Percentiles rank a stretch among this genome's conserved stretches.
Conservation (phyloP, 768 basidiomycete genomes). For the Chalciporus pseudorubinellus region DNA sequence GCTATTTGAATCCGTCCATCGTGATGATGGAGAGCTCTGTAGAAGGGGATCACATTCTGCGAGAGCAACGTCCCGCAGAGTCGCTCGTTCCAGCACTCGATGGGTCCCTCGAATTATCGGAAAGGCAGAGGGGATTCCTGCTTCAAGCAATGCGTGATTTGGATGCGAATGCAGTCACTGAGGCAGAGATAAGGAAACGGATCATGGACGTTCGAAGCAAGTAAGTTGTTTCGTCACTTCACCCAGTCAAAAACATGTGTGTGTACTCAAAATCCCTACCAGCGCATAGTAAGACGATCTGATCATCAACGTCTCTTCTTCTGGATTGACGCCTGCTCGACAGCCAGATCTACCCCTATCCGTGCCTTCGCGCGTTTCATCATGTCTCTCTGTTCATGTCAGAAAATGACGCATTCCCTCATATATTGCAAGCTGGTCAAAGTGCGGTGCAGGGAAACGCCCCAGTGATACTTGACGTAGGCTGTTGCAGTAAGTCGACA, state of each 20-base stretch:
- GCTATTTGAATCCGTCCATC: background rate
- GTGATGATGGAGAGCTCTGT: background rate
- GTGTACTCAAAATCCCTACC: background rate
- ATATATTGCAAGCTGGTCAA: background rate
- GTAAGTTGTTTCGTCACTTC: background rate
- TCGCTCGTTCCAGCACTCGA: constrained; percentile 2
- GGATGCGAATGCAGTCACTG: background rate
- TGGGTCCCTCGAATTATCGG: background rate
- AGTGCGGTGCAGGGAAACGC: background rate
- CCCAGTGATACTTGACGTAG: constrained; percentile 4
- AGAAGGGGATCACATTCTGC: background rate
- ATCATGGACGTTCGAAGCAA: background rate
- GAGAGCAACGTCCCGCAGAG: constrained; percentile 3
- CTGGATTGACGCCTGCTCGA: background rate
- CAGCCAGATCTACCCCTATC: background rate
- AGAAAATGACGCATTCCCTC: background rate
- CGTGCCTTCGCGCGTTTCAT: constrained; percentile 1
- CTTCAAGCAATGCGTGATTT: constrained; percentile 3
- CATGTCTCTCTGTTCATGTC: constrained; percentile 1
- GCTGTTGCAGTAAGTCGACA: constrained; percentile 6
- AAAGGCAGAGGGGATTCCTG: constrained; percentile 1
- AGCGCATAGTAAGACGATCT: constrained; percentile 3
- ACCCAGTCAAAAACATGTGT: too few species aligned
- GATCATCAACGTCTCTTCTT: background rate
- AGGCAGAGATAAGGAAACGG: background rate